A percentile compares a stretch with the other conserved stretches of the same genome.
Evolutionary conservation across 2,329 filamentous ascomycete species (phyloP).

Genomic region (Plectosphaerella cucumerina): DNA sequence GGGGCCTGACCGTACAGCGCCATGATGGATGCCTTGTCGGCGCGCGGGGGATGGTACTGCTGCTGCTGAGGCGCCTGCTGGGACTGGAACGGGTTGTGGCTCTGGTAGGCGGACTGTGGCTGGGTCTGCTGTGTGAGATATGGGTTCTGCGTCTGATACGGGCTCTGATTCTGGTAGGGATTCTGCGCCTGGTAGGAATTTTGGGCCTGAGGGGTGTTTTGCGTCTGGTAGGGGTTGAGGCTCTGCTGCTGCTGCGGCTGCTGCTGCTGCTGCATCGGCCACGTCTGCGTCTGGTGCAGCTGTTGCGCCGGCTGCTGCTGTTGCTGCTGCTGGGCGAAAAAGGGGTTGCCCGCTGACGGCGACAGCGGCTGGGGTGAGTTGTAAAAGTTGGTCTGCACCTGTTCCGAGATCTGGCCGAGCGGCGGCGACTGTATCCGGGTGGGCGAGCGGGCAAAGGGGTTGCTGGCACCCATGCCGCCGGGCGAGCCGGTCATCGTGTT

Average conservation of each 20-base stretch:
- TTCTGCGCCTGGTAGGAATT: constrained; percentile 18
- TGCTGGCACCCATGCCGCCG: constrained; percentile 29
- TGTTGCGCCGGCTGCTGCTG: constrained; percentile 22
- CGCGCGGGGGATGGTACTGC: constrained; percentile 39
- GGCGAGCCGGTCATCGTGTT: constrained; percentile 30
- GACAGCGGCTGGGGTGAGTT: constrained; percentile 19
- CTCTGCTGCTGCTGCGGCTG: constrained; percentile 19
- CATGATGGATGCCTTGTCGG: constrained; percentile 71
- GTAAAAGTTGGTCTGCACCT: constrained; percentile 40
- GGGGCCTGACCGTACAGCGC: constrained; percentile 66
- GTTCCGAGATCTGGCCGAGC: constrained; percentile 49
- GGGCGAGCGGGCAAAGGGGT: constrained; percentile 47
- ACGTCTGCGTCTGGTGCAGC: constrained; percentile 22
- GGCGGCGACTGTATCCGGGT: constrained; percentile 44
- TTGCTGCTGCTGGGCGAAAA: constrained; percentile 21
- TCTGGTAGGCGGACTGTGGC: no score
- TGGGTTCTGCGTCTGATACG: constrained; percentile 16
- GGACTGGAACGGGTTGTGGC: not conserved
- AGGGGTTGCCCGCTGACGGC: constrained; percentile 21
- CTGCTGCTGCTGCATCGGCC: constrained; percentile 15
- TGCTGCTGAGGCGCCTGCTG: constrained; percentile 20
- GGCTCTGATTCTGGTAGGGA: constrained; percentile 19
- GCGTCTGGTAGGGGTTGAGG: constrained; percentile 22
- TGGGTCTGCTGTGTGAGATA: not conserved
- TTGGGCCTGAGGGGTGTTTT: constrained; percentile 10